Percentiles rank a stretch among this genome's conserved stretches.
Evolutionary conservation across 768 basidiomycete species (phyloP).

Genomic region (Tremella yokohamensis): DNA sequence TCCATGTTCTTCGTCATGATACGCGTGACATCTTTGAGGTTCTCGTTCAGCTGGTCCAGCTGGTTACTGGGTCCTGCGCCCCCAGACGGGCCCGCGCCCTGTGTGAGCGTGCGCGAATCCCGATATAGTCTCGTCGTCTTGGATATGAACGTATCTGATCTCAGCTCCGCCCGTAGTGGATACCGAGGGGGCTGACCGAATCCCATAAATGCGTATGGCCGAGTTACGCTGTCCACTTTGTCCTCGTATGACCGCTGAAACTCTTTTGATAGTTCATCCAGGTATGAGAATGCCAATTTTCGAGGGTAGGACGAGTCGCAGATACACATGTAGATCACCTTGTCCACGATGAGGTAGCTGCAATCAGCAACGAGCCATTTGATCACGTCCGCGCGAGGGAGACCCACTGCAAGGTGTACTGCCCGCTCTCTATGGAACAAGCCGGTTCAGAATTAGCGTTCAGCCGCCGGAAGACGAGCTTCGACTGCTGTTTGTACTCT

Average conservation of each 20-base stretch:
- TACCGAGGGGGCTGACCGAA: constrained; percentile 66
- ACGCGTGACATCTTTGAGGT: constrained; percentile 92
- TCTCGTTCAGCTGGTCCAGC: constrained; percentile 86
- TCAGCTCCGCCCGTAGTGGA: not conserved
- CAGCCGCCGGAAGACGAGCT: constrained; percentile 90
- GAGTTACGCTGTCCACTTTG: constrained; percentile 84
- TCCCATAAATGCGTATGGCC: constrained; percentile 98
- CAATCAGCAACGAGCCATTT: not conserved
- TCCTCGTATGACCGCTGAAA: constrained; percentile 87
- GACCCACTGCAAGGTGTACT: constrained; percentile 90
- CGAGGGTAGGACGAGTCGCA: constrained; percentile 95
- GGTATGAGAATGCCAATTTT: constrained; percentile 94
- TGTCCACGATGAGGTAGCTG: constrained; percentile 86
- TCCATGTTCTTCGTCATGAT: constrained; percentile 99
- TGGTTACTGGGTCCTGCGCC: constrained; percentile 54
- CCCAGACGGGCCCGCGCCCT: constrained; percentile 44
- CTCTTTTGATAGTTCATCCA: constrained; percentile 95
- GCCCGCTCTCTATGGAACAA: constrained; percentile 93
- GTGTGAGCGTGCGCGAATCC: constrained; percentile 70
- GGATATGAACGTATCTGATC: constrained; percentile 94
- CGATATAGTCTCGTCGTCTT: constrained; percentile 93
- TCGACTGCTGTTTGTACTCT: constrained; percentile 98
- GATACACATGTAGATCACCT: constrained; percentile 91
- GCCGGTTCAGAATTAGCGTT: constrained; percentile 90
- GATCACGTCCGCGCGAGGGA: not conserved